These are phyloP conservation scores for Orobanche coerulescens DNA, from an alignment of 257 asterid species.

Conservation along the genomic window DNA sequence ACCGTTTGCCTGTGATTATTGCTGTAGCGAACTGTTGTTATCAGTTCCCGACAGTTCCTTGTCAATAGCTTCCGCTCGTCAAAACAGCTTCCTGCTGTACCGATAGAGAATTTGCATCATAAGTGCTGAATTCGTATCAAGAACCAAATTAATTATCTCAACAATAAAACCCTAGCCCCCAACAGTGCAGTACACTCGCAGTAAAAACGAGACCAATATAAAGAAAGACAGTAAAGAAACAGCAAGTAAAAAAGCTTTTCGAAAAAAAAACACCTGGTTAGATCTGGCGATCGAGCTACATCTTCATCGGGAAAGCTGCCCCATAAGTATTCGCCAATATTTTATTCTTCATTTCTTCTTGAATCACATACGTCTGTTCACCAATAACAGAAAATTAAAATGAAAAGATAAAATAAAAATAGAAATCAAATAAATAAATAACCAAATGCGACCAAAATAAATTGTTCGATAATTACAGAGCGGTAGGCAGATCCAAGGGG, in stretches of 20 bases:
- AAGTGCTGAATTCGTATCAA: too few relatives aligned
- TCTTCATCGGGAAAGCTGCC: conserved; percentile 62
- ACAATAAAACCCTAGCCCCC: conserved; percentile 23
- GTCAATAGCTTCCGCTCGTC: too few relatives aligned
- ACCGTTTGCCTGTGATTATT: too few relatives aligned
- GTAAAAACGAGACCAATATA: conserved; percentile 1
- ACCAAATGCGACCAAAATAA: background rate
- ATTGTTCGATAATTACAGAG: too few relatives aligned
- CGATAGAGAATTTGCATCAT: too few relatives aligned
- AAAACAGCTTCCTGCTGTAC: too few relatives aligned
- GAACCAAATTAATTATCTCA: background rate
- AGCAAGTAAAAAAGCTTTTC: background rate
- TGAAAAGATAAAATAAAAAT: background rate
- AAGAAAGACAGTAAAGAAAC: background rate
- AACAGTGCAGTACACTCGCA: background rate
- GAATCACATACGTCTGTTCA: conserved; percentile 42
- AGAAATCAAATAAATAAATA: background rate
- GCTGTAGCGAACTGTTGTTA: too few relatives aligned
- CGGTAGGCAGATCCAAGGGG: conserved; percentile 49
- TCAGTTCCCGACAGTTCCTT: too few relatives aligned
- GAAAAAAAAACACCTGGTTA: conserved; percentile 37
- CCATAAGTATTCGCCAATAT: conserved; percentile 45
- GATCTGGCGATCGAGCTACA: conserved; percentile 62
- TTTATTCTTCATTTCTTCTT: conserved; percentile 40
- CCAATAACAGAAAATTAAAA: conserved; percentile 4